Conservation (phyloP, 1,139 yeast genomes). For the Pichia sp. region DNA sequence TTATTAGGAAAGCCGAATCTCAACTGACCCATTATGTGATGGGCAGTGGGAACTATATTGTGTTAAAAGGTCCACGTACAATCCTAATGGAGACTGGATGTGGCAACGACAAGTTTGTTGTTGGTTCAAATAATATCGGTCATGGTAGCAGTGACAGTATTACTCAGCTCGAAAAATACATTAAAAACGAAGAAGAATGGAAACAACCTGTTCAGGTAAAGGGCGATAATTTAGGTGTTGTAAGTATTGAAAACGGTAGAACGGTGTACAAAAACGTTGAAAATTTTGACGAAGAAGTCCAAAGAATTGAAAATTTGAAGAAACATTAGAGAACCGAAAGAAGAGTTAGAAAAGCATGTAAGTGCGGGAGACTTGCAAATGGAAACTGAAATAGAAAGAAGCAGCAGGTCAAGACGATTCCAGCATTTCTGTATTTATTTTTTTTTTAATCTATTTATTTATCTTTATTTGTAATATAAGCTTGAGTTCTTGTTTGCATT, state of each 20-base stretch:
- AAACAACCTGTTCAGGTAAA: conserved; percentile 13
- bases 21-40: conserved; percentile 10
- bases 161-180: conserved; percentile 15
- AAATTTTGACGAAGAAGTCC: conserved; percentile 33
- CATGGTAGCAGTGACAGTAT: background rate
- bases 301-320: conserved; percentile 22
- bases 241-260: conserved; percentile 33
- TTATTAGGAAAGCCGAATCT: background rate
- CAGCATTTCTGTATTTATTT: no score
- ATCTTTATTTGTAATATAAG: no score
- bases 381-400: no score
- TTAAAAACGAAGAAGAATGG: conserved; percentile 22
- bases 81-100: conserved; percentile 37
- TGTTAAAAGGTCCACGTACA: conserved; percentile 48
- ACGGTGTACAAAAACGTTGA: conserved; percentile 37
- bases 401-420: no score
- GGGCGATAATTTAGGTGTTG: conserved; percentile 41
- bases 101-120: conserved; percentile 17
- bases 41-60: conserved; percentile 35
- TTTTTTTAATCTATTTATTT: no score
- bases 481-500: no score
- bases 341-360: background rate
- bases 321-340: background rate
- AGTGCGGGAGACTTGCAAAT: background rate
- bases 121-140: conserved; percentile 1